A percentile compares a stretch with the other conserved stretches of the same genome.
Conservation (phyloP, 2,329 filamentous ascomycete genomes). For the Colletotrichum siamense region DNA sequence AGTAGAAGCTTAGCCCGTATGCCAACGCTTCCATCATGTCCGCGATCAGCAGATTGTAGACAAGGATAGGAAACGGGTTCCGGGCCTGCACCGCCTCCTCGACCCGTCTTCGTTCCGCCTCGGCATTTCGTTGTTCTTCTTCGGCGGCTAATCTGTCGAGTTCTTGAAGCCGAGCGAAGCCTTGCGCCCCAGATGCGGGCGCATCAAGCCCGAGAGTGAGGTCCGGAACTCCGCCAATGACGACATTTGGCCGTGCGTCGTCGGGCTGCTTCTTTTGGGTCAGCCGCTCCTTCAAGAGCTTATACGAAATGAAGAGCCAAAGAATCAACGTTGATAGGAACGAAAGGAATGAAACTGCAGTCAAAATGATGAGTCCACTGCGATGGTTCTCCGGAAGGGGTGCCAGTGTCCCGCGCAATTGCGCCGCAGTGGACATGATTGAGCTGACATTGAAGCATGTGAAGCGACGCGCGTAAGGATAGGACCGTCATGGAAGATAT, state of each 20-base stretch:
- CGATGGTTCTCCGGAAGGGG: slow-evolving; percentile 6
- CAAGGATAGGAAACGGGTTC: slow-evolving; percentile 64
- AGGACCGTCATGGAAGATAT: background rate
- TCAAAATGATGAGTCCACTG: background rate
- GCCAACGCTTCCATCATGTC: slow-evolving; percentile 63
- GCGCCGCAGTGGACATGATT: slow-evolving; percentile 3
- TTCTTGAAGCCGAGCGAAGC: background rate
- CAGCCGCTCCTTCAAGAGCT: background rate
- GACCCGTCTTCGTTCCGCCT: background rate
- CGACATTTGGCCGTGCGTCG: background rate
- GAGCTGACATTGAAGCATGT: background rate
- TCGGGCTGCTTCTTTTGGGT: background rate
- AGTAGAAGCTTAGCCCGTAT: slow-evolving; percentile 60
- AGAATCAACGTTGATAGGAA: background rate
- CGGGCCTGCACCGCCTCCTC: background rate
- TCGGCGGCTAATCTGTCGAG: background rate
- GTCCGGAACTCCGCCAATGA: background rate
- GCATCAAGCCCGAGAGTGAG: background rate
- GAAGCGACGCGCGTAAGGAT: too few species aligned
- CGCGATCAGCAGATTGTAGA: slow-evolving; percentile 64
- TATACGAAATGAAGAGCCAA: slow-evolving; percentile 11
- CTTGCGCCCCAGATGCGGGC: background rate
- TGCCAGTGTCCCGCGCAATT: background rate
- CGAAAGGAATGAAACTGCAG: background rate
- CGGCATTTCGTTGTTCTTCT: background rate